Conservation (phyloP, 176 grass and related monocot genomes). For the Olyra latifolia region DNA sequence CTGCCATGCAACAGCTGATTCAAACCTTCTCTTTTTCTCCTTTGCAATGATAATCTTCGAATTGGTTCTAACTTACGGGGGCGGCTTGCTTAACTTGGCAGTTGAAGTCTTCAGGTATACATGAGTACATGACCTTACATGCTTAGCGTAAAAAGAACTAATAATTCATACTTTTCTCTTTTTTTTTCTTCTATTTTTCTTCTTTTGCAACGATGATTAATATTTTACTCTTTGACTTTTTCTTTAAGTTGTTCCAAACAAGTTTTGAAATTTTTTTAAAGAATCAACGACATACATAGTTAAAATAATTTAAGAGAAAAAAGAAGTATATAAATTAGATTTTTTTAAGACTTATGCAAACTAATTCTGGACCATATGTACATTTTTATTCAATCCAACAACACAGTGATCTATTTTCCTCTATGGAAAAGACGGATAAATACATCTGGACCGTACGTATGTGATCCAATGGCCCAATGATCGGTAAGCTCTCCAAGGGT, state of each 20-base stretch:
- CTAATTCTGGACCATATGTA: too few relatives aligned
- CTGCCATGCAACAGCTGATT: background rate
- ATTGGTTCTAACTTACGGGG: background rate
- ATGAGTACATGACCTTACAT: background rate
- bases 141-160: background rate
- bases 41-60: background rate
- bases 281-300: background rate
- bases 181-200: background rate
- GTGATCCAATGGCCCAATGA: too few relatives aligned
- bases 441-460: too few relatives aligned
- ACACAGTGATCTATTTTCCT: too few relatives aligned
- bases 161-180: background rate
- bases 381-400: too few relatives aligned
- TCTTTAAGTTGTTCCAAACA: background rate
- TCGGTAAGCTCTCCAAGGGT: too few relatives aligned
- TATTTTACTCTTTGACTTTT: background rate
- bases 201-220: background rate
- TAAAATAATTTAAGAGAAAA: background rate
- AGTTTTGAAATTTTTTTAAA: background rate
- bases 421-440: too few relatives aligned
- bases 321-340: too few relatives aligned
- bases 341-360: too few relatives aligned
- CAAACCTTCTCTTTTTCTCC: background rate
- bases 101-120: background rate
- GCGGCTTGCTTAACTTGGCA: background rate